Evolutionary conservation across 2,329 filamentous ascomycete genomes (phyloP).

Genomic region (Ophiognomonia clavigignenti-juglandacearum): DNA sequence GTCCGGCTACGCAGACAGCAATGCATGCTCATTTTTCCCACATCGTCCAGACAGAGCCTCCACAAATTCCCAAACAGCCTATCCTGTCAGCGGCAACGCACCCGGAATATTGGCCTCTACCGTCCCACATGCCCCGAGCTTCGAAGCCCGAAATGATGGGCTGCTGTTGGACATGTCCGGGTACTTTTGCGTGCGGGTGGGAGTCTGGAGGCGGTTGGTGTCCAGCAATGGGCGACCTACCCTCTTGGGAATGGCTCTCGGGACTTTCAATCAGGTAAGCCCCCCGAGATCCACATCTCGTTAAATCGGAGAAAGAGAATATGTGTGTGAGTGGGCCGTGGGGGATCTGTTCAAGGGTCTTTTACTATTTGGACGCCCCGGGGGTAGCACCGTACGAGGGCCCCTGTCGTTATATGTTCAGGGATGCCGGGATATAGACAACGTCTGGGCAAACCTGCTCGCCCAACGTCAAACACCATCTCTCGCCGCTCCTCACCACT

Average conservation of each 20-base stretch:
- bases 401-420: constrained; percentile 1
- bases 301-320: constrained; percentile 1
- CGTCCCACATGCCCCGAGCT: constrained; percentile 8
- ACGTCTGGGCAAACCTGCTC: background rate
- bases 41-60: too few relatives aligned
- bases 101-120: background rate
- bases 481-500: background rate
- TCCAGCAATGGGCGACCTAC: background rate
- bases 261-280: constrained; percentile 5
- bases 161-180: constrained; percentile 5
- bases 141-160: constrained; percentile 9
- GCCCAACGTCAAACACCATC: background rate
- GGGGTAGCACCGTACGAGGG: background rate
- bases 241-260: constrained; percentile 3
- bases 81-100: constrained; percentile 2
- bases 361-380: background rate
- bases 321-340: background rate
- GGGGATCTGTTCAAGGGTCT: background rate
- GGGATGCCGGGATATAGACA: background rate
- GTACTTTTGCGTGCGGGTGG: too few relatives aligned
- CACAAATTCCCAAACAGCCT: background rate
- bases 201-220: background rate
- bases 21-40: too few relatives aligned
- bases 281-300: constrained; percentile 2
- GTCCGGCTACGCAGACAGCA: too few relatives aligned